phyloP scores from a whole-genome alignment of 1,139 yeast species.

The Scheffersomyces illinoinensis region DNA sequence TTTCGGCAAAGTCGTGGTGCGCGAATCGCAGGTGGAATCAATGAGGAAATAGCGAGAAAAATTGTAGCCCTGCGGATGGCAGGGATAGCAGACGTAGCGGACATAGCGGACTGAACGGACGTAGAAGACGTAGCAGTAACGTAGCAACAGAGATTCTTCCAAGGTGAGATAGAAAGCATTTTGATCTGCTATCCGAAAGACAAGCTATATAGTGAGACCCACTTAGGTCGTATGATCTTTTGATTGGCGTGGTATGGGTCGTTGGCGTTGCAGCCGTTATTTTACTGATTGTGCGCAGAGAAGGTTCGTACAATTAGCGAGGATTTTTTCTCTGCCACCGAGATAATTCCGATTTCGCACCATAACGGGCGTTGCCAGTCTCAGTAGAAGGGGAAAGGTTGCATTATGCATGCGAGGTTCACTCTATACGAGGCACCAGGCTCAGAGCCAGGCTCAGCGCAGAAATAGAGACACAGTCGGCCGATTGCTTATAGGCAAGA shows the following conservation, averaged over 20 bases:
- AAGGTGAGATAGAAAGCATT: too few relatives aligned
- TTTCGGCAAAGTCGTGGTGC: not conserved
- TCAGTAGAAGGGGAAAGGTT: not conserved
- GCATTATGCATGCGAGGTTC: not conserved
- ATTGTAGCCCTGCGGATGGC: not conserved
- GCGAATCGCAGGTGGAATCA: not conserved
- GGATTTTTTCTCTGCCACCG: too few relatives aligned
- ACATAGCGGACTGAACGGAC: not conserved
- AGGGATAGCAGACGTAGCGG: not conserved
- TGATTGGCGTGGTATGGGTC: not conserved
- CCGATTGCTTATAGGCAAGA: too few relatives aligned
- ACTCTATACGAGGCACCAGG: not conserved
- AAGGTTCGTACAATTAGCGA: not conserved
- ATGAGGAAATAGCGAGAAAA: not conserved
- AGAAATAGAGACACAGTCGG: too few relatives aligned
- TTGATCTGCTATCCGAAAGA: too few relatives aligned
- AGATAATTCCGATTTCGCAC: not conserved
- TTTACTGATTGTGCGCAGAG: not conserved
- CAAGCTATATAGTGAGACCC: not conserved
- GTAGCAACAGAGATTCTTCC: too few relatives aligned
- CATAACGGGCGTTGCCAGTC: not conserved
- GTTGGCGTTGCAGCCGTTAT: not conserved
- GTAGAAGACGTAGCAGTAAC: too few relatives aligned
- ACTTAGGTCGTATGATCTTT: not conserved
- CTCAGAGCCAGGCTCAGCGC: not conserved